Percentiles rank a stretch among this genome's conserved stretches.
phyloP scores from a whole-genome alignment of 768 basidiomycete species.

The Trametes elegans region DNA sequence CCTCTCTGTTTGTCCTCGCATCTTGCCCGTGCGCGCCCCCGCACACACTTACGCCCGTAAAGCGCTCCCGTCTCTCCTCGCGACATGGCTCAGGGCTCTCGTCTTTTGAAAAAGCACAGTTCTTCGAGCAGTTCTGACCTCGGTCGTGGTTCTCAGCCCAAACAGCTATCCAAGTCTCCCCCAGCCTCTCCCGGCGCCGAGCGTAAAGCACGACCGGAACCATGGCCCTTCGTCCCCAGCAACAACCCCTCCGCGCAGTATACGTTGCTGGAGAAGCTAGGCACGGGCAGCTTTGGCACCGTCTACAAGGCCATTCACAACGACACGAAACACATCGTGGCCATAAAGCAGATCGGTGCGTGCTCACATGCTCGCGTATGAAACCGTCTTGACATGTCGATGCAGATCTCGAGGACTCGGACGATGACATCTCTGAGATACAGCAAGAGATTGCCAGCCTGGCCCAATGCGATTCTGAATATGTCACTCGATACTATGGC shows the following conservation, averaged over 20 bases:
- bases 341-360: slow-evolving; percentile 96
- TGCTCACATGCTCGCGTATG: slow-evolving; percentile 17
- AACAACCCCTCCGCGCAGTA: slow-evolving; percentile 89
- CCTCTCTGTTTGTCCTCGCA: slow-evolving; percentile 3
- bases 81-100: slow-evolving; percentile 45
- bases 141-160: slow-evolving; percentile 24
- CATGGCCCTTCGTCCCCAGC: slow-evolving; percentile 61
- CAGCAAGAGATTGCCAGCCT: slow-evolving; percentile 98
- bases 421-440: slow-evolving; percentile 98
- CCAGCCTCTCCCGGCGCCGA: slow-evolving; percentile 48
- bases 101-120: slow-evolving; percentile 40
- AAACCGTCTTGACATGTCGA: not conserved
- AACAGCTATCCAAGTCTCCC: slow-evolving; percentile 38
- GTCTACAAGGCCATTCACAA: slow-evolving; percentile 98
- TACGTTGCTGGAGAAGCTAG: slow-evolving; percentile 92
- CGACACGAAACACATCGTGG: slow-evolving; percentile 91
- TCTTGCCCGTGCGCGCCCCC: slow-evolving; percentile 14
- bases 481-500: slow-evolving; percentile 94
- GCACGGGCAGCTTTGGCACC: slow-evolving; percentile 93
- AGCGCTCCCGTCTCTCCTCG: slow-evolving; percentile 4
- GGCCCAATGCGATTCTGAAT: slow-evolving; percentile 94
- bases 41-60: slow-evolving; percentile 20
- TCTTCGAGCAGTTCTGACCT: slow-evolving; percentile 29
- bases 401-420: slow-evolving; percentile 92
- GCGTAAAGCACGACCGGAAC: slow-evolving; percentile 46